Evolutionary conservation across 2,329 filamentous ascomycete genomes (phyloP).

Genomic region (Thielaviopsis cerberus): DNA sequence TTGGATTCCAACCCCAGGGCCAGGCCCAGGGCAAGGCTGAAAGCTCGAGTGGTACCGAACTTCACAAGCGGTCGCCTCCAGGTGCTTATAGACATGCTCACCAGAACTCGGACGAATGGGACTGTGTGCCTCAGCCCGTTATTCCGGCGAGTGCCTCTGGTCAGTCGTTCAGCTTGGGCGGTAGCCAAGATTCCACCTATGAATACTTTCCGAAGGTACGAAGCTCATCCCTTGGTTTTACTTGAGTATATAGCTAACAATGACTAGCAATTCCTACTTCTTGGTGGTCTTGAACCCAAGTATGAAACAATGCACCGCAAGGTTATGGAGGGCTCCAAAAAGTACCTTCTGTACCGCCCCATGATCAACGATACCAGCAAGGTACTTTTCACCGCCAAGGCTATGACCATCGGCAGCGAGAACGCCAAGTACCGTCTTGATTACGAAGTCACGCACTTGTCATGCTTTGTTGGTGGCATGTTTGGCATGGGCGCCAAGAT

Average conservation of each 20-base stretch:
- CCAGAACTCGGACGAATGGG: conserved; percentile 12
- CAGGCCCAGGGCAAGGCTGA: no score
- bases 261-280: no score
- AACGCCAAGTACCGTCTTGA: conserved; percentile 27
- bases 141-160: conserved; percentile 25
- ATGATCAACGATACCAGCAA: no score
- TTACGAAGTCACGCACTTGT: conserved; percentile 45
- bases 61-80: background rate
- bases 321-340: no score
- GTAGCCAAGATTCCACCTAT: conserved; percentile 50
- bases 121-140: conserved; percentile 44
- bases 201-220: conserved; percentile 48
- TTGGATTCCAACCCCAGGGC: background rate
- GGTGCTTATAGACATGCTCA: background rate
- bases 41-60: background rate
- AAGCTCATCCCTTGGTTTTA: no score
- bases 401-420: no score
- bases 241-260: no score
- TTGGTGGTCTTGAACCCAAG: conserved; percentile 55
- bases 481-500: conserved; percentile 46
- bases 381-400: no score
- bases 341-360: no score
- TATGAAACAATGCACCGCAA: conserved; percentile 57
- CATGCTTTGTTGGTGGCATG: conserved; percentile 55
- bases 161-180: conserved; percentile 41